Evolutionary conservation across 2,329 filamentous ascomycete genomes (phyloP), one percentile per base, ranked within the genome.

Genomic region (Neofusicoccum sp.): DNA sequence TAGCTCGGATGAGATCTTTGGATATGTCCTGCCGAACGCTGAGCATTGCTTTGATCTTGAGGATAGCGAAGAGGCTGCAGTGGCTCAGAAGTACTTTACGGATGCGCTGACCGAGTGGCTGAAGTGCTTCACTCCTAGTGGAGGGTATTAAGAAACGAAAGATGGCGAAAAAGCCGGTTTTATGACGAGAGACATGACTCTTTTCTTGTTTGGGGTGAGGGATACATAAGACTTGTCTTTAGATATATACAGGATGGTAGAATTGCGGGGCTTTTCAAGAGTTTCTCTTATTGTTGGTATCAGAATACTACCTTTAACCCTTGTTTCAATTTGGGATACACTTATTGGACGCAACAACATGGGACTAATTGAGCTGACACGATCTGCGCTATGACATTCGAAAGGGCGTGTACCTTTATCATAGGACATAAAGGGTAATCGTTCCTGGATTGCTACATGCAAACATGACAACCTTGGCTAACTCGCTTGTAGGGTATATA

Each of bases 31-130:
- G 62, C 56, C 68, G 3, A 73, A 78, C n/a, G 77, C 79, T 9
- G 73, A 79, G 69, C 83, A 85, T 72, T 80, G 78, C 60, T 82
- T 78, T 68, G 83, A 85, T 70, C 80, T 84, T 60, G 70, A 73
- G 43, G 2, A 64, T 63, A 3, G 75, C 36, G 68, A 67, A 0
- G 71, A 69, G 1, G 79, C 76, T 0, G 71, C 69, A 14, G 67
- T 70, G 1, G 77, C 74, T 9, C 72, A 77, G 49, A 67, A 69
- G 31, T 71, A 75, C 61, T 82, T 82, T 63, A 72, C 69, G 7
- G 65, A 68, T 48, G 80, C 81, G 33, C 69, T 84, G 70, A 71
- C 68, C n/a, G 66, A 73, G 65, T 84, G 81, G 82, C 68, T 84
- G 62, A 50, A 59, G 54, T 63, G 61, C 54, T 59, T 63, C 37